Evolutionary conservation across 2,329 filamentous ascomycete genomes (phyloP).

Genomic region (Microascus cirrosus): DNA sequence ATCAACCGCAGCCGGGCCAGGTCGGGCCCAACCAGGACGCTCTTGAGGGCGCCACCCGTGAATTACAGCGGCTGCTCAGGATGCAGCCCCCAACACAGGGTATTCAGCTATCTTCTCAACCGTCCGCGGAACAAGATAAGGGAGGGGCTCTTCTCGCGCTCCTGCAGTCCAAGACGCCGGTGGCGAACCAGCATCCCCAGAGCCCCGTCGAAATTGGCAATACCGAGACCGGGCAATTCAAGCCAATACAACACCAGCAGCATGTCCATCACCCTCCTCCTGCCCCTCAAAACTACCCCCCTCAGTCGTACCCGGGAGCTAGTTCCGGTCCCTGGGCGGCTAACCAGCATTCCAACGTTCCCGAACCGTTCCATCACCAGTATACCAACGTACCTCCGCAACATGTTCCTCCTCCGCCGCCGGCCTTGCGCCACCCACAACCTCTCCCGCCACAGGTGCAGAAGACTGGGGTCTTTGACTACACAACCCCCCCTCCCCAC

Average conservation of each 20-base stretch:
- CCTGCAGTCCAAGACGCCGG: slow-evolving; percentile 24
- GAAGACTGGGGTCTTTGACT: slow-evolving; percentile 20
- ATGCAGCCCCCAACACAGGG: slow-evolving; percentile 42
- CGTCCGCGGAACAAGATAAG: slow-evolving; percentile 22
- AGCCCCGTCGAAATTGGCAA: slow-evolving; percentile 45
- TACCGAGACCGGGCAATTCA: slow-evolving; percentile 37
- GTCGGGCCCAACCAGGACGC: slow-evolving; percentile 23
- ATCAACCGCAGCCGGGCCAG: slow-evolving; percentile 20
- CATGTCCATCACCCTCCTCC: slow-evolving; percentile 31
- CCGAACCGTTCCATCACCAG: slow-evolving; percentile 8
- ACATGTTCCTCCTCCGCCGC: slow-evolving; percentile 1
- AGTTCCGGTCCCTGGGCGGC: background rate
- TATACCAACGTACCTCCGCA: background rate
- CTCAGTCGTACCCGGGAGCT: slow-evolving; percentile 15
- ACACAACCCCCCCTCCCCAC: slow-evolving; percentile 9
- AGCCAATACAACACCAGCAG: slow-evolving; percentile 42
- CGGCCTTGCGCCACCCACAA: slow-evolving; percentile 26
- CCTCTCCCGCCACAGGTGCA: slow-evolving; percentile 45
- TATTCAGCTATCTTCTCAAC: slow-evolving; percentile 19
- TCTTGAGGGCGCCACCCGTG: slow-evolving; percentile 36
- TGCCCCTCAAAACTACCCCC: slow-evolving; percentile 15
- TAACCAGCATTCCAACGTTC: slow-evolving; percentile 5
- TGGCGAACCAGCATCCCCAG: slow-evolving; percentile 23
- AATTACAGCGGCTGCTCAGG: slow-evolving; percentile 43
- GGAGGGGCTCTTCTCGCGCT: slow-evolving; percentile 43